These are phyloP conservation scores for Penicillium egyptiacum DNA, from an alignment of 495 filamentous ascomycete genomes.

Conservation along the genomic window DNA sequence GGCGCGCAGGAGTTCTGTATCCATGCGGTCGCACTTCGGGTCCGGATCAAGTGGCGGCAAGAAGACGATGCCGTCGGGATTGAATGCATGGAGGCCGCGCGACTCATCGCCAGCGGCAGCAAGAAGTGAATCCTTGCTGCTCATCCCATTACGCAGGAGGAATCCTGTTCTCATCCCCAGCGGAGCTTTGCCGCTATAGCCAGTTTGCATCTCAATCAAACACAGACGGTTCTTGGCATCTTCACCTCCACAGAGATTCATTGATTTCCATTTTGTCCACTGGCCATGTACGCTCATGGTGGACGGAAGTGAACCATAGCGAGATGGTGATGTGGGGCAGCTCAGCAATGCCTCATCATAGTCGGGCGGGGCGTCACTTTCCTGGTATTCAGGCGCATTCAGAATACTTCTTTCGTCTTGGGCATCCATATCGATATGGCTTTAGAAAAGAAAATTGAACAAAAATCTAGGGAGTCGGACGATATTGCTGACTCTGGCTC, in stretches of 20 bases:
- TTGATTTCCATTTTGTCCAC: slow-evolving; percentile 4
- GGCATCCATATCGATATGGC: background rate
- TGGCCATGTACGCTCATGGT: slow-evolving; percentile 1
- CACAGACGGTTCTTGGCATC: background rate
- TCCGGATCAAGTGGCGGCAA: background rate
- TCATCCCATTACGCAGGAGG: background rate
- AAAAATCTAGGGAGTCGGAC: no score
- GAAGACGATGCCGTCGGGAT: background rate
- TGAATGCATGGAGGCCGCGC: background rate
- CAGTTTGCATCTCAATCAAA: background rate
- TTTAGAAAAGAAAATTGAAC: background rate
- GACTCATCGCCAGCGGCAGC: background rate
- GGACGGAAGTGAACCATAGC: slow-evolving; percentile 4
- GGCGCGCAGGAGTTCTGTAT: background rate
- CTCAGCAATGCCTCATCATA: background rate
- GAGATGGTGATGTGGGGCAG: background rate
- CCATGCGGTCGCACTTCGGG: background rate
- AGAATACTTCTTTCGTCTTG: background rate
- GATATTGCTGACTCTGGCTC: background rate
- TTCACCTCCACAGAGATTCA: background rate
- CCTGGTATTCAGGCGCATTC: no score
- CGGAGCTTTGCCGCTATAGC: background rate
- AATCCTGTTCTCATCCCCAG: background rate
- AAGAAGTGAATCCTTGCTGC: background rate
- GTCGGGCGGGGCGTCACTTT: background rate